These are phyloP conservation scores for Gypsophila paniculata DNA, from an alignment of 179 eudicot species.

Conservation along the genomic window DNA sequence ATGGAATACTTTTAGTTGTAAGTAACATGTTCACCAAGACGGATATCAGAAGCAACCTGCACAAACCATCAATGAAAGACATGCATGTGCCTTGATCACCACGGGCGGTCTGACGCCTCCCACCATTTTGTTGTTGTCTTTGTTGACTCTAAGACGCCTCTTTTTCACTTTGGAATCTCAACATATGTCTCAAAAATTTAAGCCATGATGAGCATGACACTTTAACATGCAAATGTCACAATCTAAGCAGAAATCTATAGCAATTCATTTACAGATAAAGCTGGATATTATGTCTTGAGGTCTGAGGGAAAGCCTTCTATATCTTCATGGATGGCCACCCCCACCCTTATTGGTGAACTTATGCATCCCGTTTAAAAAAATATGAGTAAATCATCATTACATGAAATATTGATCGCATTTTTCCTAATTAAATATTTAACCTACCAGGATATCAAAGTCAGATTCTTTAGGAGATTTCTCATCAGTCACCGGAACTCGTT, in stretches of 20 bases:
- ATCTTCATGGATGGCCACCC: background rate
- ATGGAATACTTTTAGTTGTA: too few species aligned
- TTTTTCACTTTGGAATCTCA: too few species aligned
- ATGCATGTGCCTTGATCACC: too few species aligned
- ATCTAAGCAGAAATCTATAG: background rate
- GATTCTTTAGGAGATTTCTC: slow-evolving; percentile 95
- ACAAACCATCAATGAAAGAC: too few species aligned
- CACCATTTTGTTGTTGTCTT: too few species aligned
- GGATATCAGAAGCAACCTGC: too few species aligned
- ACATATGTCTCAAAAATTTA: too few species aligned
- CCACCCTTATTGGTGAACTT: background rate
- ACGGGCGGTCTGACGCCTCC: too few species aligned
- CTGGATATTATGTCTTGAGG: background rate
- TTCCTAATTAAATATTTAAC: slow-evolving; percentile 23
- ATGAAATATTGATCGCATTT: background rate
- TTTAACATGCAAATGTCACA: too few species aligned
- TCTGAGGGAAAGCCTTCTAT: background rate
- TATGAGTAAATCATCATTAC: background rate
- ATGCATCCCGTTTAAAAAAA: background rate
- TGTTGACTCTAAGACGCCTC: too few species aligned
- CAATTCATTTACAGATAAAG: background rate
- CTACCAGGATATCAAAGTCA: slow-evolving; percentile 86
- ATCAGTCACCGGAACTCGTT: slow-evolving; percentile 90
- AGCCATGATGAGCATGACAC: too few species aligned
- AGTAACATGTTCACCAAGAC: too few species aligned